Conservation (phyloP, 164 flowering plant species). For the Akebia trifoliata region DNA sequence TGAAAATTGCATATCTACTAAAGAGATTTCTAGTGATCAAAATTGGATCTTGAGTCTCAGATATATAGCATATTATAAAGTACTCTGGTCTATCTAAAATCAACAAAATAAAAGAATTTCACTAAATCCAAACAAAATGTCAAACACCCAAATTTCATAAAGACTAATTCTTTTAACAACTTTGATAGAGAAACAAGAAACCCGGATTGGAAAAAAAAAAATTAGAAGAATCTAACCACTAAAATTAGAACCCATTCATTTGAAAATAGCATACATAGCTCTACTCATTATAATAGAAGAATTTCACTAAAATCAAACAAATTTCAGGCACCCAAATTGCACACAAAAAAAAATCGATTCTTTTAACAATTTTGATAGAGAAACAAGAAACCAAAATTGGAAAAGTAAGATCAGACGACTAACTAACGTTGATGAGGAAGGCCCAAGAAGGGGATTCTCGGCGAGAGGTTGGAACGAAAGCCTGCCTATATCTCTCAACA, state of each 20-base stretch:
- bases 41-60: too few species aligned
- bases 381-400: background rate
- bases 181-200: background rate
- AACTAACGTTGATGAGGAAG: slow-evolving; percentile 72
- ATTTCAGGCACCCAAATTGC: background rate
- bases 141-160: background rate
- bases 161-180: background rate
- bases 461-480: slow-evolving; percentile 69
- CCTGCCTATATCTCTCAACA: slow-evolving; percentile 41
- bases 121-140: background rate
- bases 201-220: background rate
- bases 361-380: background rate
- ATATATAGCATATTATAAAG: too few species aligned
- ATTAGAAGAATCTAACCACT: too few species aligned
- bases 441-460: slow-evolving; percentile 82
- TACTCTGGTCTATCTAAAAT: too few species aligned
- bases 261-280: too few species aligned
- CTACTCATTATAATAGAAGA: background rate
- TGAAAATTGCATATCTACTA: too few species aligned
- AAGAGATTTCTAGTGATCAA: too few species aligned
- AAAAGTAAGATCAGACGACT: background rate
- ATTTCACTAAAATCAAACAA: background rate
- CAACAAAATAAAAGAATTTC: background rate
- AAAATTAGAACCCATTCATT: too few species aligned
- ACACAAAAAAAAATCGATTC: background rate